Percentiles rank a stretch among this genome's conserved stretches.
Evolutionary conservation across 768 basidiomycete species (phyloP).

Genomic region (Cystoderma amianthinum): DNA sequence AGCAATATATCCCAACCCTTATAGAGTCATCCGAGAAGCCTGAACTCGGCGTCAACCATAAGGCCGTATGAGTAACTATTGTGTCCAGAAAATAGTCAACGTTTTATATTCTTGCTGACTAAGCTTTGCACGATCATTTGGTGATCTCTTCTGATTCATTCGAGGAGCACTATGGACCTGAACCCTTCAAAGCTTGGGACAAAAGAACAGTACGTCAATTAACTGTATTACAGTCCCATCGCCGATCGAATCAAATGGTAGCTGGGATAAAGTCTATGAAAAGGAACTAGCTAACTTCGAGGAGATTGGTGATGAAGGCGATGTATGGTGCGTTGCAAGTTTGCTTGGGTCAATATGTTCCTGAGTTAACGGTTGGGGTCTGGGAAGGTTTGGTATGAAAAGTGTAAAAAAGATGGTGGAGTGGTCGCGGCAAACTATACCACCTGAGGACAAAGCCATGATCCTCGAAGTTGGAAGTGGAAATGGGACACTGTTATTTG

Average conservation of each 20-base stretch:
- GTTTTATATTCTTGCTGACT: no score
- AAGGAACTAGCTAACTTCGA: conserved; percentile 66
- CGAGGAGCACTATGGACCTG: conserved; percentile 37
- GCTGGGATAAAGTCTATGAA: conserved; percentile 77
- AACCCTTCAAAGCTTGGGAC: conserved; percentile 72
- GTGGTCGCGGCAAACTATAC: conserved; percentile 55
- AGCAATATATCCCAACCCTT: no score
- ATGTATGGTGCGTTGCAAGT: conserved; percentile 77
- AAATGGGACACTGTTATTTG: conserved; percentile 72
- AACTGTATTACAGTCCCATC: not conserved
- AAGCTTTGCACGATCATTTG: no score
- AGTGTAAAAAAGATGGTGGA: conserved; percentile 74
- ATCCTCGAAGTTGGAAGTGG: conserved; percentile 78
- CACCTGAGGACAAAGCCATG: conserved; percentile 35
- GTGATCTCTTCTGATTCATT: not conserved
- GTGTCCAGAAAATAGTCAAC: no score
- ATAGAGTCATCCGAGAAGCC: no score
- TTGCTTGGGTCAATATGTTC: not conserved
- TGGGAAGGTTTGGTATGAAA: conserved; percentile 70
- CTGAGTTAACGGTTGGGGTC: not conserved
- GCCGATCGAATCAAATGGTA: conserved; percentile 16
- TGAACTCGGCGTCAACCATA: no score
- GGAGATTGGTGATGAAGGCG: conserved; percentile 79
- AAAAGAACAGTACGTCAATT: conserved; percentile 59
- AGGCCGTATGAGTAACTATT: no score